Conservation (phyloP, 2,329 filamentous ascomycete species). For the Claviceps sp. region DNA sequence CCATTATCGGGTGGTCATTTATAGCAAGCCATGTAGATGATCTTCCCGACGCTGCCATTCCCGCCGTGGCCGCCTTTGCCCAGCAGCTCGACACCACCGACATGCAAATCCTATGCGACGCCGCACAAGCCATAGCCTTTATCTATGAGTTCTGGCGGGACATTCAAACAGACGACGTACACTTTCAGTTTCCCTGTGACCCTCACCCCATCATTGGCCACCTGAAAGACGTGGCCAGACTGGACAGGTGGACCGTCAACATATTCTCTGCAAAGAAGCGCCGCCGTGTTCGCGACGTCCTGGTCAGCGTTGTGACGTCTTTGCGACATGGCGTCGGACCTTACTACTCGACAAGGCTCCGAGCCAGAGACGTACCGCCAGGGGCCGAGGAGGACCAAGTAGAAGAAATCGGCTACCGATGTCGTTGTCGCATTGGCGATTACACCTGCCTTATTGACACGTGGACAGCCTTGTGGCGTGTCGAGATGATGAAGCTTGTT, state of each 20-base stretch:
- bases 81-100: constrained; percentile 73
- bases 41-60: constrained; percentile 54
- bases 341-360: constrained; percentile 36
- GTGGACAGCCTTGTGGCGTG: constrained; percentile 36
- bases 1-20: constrained; percentile 67
- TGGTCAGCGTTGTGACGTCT: constrained; percentile 39
- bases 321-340: constrained; percentile 41
- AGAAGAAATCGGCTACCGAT: constrained; percentile 36
- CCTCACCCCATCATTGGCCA: constrained; percentile 33
- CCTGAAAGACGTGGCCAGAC: constrained; percentile 32
- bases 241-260: constrained; percentile 25
- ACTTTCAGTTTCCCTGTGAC: constrained; percentile 36
- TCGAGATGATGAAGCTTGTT: constrained; percentile 33
- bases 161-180: constrained; percentile 34
- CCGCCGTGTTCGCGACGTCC: constrained; percentile 32
- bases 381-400: constrained; percentile 28
- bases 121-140: constrained; percentile 68
- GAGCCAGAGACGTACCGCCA: constrained; percentile 24
- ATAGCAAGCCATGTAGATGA: constrained; percentile 67
- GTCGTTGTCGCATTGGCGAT: constrained; percentile 35
- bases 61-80: constrained; percentile 66
- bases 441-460: constrained; percentile 32
- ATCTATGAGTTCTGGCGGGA: constrained; percentile 58
- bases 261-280: constrained; percentile 36
- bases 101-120: constrained; percentile 58